Conservation (phyloP, 2,329 filamentous ascomycete genomes). For the Claviceps sp. region DNA sequence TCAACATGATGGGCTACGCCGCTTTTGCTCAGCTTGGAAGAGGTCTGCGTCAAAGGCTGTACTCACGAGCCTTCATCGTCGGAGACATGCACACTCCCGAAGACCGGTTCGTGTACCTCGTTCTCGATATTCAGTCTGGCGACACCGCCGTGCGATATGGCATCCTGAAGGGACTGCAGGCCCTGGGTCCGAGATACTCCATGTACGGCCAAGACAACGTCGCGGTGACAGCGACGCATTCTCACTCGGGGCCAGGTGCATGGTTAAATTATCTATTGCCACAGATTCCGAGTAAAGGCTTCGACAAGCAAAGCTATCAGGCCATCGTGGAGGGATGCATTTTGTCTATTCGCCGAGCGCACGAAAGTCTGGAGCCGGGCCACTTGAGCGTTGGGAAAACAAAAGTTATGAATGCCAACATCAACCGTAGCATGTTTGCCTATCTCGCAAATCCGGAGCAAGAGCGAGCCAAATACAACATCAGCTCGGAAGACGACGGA, state of each 20-base stretch:
- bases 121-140: slow-evolving; percentile 74
- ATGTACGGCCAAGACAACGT: slow-evolving; percentile 63
- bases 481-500: slow-evolving; percentile 22
- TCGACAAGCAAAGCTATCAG: slow-evolving; percentile 71
- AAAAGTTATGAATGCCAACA: slow-evolving; percentile 57
- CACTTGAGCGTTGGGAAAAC: slow-evolving; percentile 49
- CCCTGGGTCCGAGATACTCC: slow-evolving; percentile 56
- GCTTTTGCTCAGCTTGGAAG: slow-evolving; percentile 65
- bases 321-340: slow-evolving; percentile 78
- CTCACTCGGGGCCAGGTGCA: slow-evolving; percentile 75
- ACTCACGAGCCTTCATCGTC: slow-evolving; percentile 77
- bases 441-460: slow-evolving; percentile 69
- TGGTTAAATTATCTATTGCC: slow-evolving; percentile 89
- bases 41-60: slow-evolving; percentile 72
- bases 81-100: slow-evolving; percentile 49
- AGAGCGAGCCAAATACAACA: slow-evolving; percentile 54
- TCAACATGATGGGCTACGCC: slow-evolving; percentile 85
- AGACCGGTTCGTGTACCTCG: slow-evolving; percentile 71
- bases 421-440: slow-evolving; percentile 73
- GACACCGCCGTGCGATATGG: slow-evolving; percentile 80
- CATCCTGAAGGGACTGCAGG: slow-evolving; percentile 57
- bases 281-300: slow-evolving; percentile 76
- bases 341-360: slow-evolving; percentile 65
- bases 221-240: slow-evolving; percentile 84
- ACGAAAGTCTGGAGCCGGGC: slow-evolving; percentile 43